Evolutionary conservation across 2,329 filamentous ascomycete species (phyloP), one percentile per base, ranked within the genome.

Genomic region (Coleophoma cylindrospora): DNA sequence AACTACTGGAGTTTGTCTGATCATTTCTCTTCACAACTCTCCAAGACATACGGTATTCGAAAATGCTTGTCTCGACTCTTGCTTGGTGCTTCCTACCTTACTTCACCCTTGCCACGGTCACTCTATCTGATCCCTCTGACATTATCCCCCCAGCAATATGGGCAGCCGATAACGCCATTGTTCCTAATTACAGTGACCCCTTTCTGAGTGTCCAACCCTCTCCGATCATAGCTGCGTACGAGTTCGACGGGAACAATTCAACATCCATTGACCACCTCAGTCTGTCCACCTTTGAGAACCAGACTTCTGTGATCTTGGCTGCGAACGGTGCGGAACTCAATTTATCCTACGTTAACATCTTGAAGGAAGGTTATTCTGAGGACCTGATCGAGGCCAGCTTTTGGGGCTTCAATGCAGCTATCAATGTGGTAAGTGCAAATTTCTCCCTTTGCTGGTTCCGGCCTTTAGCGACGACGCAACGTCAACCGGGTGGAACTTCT

Each of bases 321-420:
- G 37, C 57, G 5, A 45, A 55, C 11, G 45, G 49, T 4, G 49
- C 55, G n/a, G 50, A 53, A 12, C 41, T 61, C 50, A 59, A 58
- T n/a, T 45, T 64, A 5, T 62, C 62, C 3, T 57, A 61, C 32
- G 52, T 57, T 4, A 48, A 59, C 27, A 45, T 67, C 6, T n/a
- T 59, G 32, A 68, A 68, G 52, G 44, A 53, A 15, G 65, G 65
- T 1, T 66, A 66, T 40, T 56, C 55, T 4, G 58, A 57, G 13
- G 61, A 65, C 44, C 54, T 66, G 8, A 51, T 60, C 45, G 53
- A 61, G 36, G 57, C 61, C 13, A 64, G 60, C 47, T 67, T 66
- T 52, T 66, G 53, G 48, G 64, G 62, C 1, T 57, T 64, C 48
- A 66, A 66, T 50, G 64, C 64, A 5, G 64, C 60, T 5, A 54